A percentile compares a stretch with the other conserved stretches of the same genome.
phyloP scores from a whole-genome alignment of 1,284 basidiomycete genomes.

The Mycosarcoma maydis region DNA sequence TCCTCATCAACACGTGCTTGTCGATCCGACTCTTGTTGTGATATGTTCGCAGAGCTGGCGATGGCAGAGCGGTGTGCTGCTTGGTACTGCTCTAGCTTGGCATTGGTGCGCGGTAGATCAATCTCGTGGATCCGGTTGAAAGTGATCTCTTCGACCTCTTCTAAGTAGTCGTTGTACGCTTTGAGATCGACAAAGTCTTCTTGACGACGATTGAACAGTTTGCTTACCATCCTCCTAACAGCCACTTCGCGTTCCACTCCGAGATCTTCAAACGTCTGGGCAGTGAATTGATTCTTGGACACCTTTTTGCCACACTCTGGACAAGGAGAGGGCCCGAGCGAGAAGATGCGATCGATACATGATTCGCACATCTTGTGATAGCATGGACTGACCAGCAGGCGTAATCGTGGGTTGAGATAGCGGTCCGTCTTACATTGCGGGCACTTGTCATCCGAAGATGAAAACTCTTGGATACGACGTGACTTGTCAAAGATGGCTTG shows the following conservation, averaged over 20 bases:
- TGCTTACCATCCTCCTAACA: slow-evolving; percentile 83
- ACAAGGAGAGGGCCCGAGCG: slow-evolving; percentile 94
- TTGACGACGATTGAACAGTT: slow-evolving; percentile 83
- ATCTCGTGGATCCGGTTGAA: slow-evolving; percentile 96
- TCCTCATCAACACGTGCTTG: slow-evolving; percentile 53
- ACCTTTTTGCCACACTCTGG: slow-evolving; percentile 90
- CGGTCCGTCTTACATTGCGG: slow-evolving; percentile 97
- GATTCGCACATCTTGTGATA: slow-evolving; percentile 89
- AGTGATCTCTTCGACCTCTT: slow-evolving; percentile 93
- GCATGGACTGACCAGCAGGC: slow-evolving; percentile 90
- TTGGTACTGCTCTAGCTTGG: slow-evolving; percentile 80
- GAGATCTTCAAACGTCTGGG: slow-evolving; percentile 97
- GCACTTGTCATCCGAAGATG: slow-evolving; percentile 78
- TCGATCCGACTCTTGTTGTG: slow-evolving; percentile 53
- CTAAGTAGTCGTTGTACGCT: slow-evolving; percentile 94
- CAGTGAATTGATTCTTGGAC: slow-evolving; percentile 90
- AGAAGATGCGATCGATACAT: slow-evolving; percentile 96
- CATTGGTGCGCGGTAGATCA: slow-evolving; percentile 84
- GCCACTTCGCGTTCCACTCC: slow-evolving; percentile 96
- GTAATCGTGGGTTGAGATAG: slow-evolving; percentile 91
- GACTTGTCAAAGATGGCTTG: slow-evolving; percentile 54
- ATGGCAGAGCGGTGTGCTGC: slow-evolving; percentile 65
- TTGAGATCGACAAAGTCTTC: slow-evolving; percentile 86
- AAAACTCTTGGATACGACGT: slow-evolving; percentile 56
- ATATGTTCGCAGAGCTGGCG: slow-evolving; percentile 43